Percentiles rank a stretch among this genome's conserved stretches.
These are phyloP conservation scores for Pelargonium australe DNA, from an alignment of 441 rosid genomes.

Conservation along the genomic window DNA sequence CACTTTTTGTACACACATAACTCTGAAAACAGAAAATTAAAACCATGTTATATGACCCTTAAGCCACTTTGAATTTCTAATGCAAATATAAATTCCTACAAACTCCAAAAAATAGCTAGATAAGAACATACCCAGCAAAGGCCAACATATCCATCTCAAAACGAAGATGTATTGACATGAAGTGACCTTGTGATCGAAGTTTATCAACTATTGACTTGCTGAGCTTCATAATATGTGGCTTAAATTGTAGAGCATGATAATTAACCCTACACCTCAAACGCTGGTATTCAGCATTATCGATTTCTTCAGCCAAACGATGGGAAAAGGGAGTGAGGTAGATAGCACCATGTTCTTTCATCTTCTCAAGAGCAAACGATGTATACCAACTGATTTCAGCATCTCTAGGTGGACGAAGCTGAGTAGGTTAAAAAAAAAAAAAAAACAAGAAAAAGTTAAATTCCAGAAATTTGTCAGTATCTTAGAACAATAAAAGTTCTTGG, in stretches of 20 bases:
- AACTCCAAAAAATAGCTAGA: conserved; percentile 11
- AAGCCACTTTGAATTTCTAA: background rate
- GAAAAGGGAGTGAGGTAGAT: conserved; percentile 94
- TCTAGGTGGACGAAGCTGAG: conserved; percentile 79
- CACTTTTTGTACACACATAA: background rate
- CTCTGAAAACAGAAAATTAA: background rate
- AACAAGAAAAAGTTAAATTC: conserved; percentile 11
- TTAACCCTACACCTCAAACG: conserved; percentile 93
- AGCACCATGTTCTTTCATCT: conserved; percentile 91
- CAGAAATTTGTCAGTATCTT: background rate
- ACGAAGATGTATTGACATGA: conserved; percentile 97
- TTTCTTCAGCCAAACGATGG: conserved; percentile 96
- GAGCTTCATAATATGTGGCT: conserved; percentile 83
- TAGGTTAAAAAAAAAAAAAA: background rate
- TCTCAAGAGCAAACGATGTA: conserved; percentile 62
- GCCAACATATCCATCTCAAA: conserved; percentile 99
- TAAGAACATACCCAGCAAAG: conserved; percentile 78
- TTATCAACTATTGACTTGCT: conserved; percentile 84
- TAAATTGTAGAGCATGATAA: conserved; percentile 90
- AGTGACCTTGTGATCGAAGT: conserved; percentile 86
- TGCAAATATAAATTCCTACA: conserved; percentile 8
- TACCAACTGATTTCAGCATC: conserved; percentile 94
- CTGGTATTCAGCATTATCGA: conserved; percentile 79
- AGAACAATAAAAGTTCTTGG: background rate
- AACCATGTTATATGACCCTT: background rate